phyloP scores from a whole-genome alignment of 78 protist genomes.

The Thecamonas trahens region DNA sequence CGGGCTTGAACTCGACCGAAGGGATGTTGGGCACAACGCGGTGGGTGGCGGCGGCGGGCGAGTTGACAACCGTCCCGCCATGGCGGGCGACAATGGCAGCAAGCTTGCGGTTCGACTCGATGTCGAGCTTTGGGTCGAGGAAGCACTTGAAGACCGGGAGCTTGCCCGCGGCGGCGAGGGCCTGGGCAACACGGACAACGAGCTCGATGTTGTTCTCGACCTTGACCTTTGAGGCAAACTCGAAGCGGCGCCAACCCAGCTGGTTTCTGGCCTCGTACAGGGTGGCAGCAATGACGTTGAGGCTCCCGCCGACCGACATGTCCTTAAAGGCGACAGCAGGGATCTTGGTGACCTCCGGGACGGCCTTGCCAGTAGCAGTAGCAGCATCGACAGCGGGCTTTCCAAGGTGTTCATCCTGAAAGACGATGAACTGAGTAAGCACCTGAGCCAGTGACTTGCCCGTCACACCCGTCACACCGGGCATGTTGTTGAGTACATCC shows the following conservation, averaged over 20 bases:
- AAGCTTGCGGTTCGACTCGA: not conserved
- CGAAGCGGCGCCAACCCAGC: not conserved
- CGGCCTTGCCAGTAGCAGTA: too few species aligned
- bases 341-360: too few species aligned
- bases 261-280: constrained; percentile 3
- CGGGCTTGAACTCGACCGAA: too few species aligned
- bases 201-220: not conserved
- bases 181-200: not conserved
- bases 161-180: not conserved
- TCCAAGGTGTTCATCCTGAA: too few species aligned
- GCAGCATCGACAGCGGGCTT: too few species aligned
- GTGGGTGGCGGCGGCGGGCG: not conserved
- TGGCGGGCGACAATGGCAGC: not conserved
- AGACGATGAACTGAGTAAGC: too few species aligned
- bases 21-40: not conserved
- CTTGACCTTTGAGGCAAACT: not conserved
- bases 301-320: too few species aligned
- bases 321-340: too few species aligned
- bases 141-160: not conserved
- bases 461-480: too few species aligned
- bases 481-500: too few species aligned
- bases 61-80: not conserved
- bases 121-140: not conserved
- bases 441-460: too few species aligned
- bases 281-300: too few species aligned